A percentile compares a stretch with the other conserved stretches of the same genome.
These are phyloP conservation scores for Striga hermonthica DNA, from an alignment of 305 asterid species.

Conservation along the genomic window DNA sequence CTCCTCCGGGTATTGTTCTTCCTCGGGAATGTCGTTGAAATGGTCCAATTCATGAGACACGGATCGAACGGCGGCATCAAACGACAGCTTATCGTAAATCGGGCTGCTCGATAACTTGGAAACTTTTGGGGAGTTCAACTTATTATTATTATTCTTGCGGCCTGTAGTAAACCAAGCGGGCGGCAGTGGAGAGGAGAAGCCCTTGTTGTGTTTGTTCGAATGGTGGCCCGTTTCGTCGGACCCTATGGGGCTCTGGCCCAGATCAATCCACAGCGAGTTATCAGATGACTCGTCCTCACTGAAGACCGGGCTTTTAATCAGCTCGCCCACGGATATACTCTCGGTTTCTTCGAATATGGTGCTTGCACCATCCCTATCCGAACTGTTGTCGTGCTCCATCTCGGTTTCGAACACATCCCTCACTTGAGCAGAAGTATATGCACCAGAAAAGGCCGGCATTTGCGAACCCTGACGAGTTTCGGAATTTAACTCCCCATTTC, in stretches of 20 bases:
- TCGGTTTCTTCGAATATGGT: conserved; percentile 96
- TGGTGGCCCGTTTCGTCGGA: conserved; percentile 57
- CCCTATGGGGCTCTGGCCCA: conserved; percentile 90
- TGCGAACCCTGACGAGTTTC: conserved; percentile 70
- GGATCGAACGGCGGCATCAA: conserved; percentile 87
- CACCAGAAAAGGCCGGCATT: conserved; percentile 98
- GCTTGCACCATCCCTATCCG: conserved; percentile 93
- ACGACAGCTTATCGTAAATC: conserved; percentile 61
- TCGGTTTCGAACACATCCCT: conserved; percentile 90
- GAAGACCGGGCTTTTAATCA: conserved; percentile 93
- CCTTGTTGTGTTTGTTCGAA: conserved; percentile 44
- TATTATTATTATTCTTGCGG: conserved; percentile 44
- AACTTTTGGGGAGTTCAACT: conserved; percentile 62
- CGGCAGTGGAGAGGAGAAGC: conserved; percentile 62
- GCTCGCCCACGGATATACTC: conserved; percentile 85
- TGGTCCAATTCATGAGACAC: conserved; percentile 82
- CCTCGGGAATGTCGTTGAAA: conserved; percentile 65
- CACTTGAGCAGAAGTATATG: conserved; percentile 92
- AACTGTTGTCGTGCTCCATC: conserved; percentile 84
- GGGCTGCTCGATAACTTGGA: conserved; percentile 62
- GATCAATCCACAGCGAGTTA: conserved; percentile 94
- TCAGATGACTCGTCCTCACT: conserved; percentile 98
- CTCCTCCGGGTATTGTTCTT: conserved; percentile 44
- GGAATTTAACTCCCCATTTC: conserved; percentile 50
- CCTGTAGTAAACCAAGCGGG: conserved; percentile 85